Base-by-base conservation (phyloP, 2,329 filamentous ascomycete species). In the Colletotrichum tanaceti region DNA sequence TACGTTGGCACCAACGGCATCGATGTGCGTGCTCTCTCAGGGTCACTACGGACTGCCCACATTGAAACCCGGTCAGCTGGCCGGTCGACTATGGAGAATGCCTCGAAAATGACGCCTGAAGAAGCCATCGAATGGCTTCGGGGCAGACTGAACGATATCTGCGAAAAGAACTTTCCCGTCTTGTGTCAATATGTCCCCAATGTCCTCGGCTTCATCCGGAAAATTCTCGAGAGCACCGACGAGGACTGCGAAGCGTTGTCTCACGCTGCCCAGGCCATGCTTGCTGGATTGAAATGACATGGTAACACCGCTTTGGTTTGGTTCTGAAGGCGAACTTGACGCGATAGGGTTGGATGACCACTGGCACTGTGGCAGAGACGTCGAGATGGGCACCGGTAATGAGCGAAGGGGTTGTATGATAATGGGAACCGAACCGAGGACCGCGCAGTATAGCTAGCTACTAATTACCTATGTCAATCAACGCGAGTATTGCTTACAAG, bases 361-460 rank as follows among this genome's bases (percentile, higher is more conserved):
- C 4, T 2, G 3, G n/a, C 44, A 14, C n/a, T 5, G n/a, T 20
- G 11, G 44, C 44, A 22, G 20, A 46, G 44, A 22, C 2, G 4
- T 22, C 18, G 44, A 46, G n/a, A 22, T 11, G 44, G 16, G n/a
- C 28, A 49, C 3, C n/a, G 22, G 7, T 24, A 47, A 59, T 14
- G 20, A 38, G 9, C 24, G 20, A 3, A 14, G 7, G 32, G n/a
- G 20, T 7, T 22, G 7, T 16, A 22, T 18, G 57, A n/a, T 22
- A 28, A 49, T n/a, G 28, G 43, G n/a, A n/a, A 49, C 13, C 20
- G n/a, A n/a, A 49, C 13, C 20, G 57, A 28, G 57, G 6, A 22
- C 35, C 18, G 41, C 32, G 58, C 39, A 49, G 60, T 71, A 68
- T 63, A 60, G 22, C 62, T 59, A 65, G 46, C 54, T 60, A 24